phyloP scores from a whole-genome alignment of 2,329 filamentous ascomycete species.

The Fusarium compactum region DNA sequence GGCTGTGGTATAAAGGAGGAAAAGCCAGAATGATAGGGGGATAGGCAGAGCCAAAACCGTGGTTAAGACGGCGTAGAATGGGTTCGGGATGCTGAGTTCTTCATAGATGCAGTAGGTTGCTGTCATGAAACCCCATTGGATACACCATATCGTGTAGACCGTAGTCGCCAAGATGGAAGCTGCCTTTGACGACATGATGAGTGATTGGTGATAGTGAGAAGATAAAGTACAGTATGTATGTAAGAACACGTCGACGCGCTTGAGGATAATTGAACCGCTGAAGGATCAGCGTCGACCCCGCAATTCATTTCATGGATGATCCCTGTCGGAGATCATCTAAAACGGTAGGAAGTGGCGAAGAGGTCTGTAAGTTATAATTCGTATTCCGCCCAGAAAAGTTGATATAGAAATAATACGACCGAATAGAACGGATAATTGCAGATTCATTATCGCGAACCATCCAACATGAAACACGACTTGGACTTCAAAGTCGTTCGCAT shows the following conservation, averaged over 20 bases:
- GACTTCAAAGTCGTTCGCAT: not conserved
- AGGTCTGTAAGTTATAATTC: not conserved
- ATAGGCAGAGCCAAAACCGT: not conserved
- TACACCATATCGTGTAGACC: slow-evolving; percentile 24
- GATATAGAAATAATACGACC: not conserved
- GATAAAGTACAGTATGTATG: not conserved
- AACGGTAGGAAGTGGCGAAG: not conserved
- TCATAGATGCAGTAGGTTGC: not conserved
- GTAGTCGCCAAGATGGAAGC: not conserved
- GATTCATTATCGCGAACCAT: not conserved
- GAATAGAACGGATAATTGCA: not conserved
- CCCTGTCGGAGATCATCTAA: slow-evolving; percentile 19
- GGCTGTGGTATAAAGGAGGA: slow-evolving; percentile 43
- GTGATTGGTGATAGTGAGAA: not conserved
- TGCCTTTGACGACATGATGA: slow-evolving; percentile 12
- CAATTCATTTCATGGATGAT: slow-evolving; percentile 20
- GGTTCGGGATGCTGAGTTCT: slow-evolving; percentile 5
- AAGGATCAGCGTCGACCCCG: slow-evolving; percentile 16
- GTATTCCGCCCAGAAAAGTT: not conserved
- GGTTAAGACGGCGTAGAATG: not conserved
- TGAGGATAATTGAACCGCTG: slow-evolving; percentile 4
- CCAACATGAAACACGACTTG: not conserved
- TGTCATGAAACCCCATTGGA: slow-evolving; percentile 16
- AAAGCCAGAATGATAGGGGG: slow-evolving; percentile 30
- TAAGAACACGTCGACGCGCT: not conserved